A percentile compares a stretch with the other conserved stretches of the same genome.
Conservation (phyloP, 2,329 filamentous ascomycete genomes). For the Aspergillus unguis region DNA sequence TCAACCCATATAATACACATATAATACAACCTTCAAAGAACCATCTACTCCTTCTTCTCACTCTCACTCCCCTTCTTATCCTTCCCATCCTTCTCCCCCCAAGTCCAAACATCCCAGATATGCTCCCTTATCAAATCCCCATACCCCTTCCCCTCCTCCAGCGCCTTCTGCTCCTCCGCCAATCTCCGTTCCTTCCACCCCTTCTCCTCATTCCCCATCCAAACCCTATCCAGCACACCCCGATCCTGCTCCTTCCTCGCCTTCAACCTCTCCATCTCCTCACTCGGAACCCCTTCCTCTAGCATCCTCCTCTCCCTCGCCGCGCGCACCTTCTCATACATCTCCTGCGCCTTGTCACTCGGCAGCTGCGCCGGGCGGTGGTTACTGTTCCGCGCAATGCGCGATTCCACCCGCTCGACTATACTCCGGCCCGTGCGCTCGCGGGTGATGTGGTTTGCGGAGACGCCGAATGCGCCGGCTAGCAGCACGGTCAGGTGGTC, state of each 20-base stretch:
- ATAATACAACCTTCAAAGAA: background rate
- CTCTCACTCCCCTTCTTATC: slow-evolving; percentile 1
- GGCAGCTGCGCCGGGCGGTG: slow-evolving; percentile 20
- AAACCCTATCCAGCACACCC: slow-evolving; percentile 31
- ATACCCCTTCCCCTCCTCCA: slow-evolving; percentile 44
- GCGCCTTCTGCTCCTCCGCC: slow-evolving; percentile 42
- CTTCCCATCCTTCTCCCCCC: slow-evolving; percentile 26
- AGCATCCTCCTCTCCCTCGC: slow-evolving; percentile 27
- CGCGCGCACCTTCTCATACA: slow-evolving; percentile 31
- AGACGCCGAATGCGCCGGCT: slow-evolving; percentile 38
- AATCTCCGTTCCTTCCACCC: slow-evolving; percentile 45
- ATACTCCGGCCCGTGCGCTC: slow-evolving; percentile 37
- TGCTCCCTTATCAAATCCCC: slow-evolving; percentile 46
- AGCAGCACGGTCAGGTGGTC: slow-evolving; percentile 38
- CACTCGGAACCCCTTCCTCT: slow-evolving; percentile 17
- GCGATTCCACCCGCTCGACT: slow-evolving; percentile 30
- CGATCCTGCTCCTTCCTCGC: slow-evolving; percentile 29
- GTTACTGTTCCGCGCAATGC: slow-evolving; percentile 15
- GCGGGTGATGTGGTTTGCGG: slow-evolving; percentile 38
- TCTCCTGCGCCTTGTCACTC: slow-evolving; percentile 32
- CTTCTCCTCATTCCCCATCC: slow-evolving; percentile 42
- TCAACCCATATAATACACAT: background rate
- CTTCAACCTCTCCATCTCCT: slow-evolving; percentile 36
- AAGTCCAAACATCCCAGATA: slow-evolving; percentile 47
- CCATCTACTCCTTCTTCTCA: background rate